Evolutionary conservation across 257 asterid genomes (phyloP).

Genomic region (Salvia hispanica): DNA sequence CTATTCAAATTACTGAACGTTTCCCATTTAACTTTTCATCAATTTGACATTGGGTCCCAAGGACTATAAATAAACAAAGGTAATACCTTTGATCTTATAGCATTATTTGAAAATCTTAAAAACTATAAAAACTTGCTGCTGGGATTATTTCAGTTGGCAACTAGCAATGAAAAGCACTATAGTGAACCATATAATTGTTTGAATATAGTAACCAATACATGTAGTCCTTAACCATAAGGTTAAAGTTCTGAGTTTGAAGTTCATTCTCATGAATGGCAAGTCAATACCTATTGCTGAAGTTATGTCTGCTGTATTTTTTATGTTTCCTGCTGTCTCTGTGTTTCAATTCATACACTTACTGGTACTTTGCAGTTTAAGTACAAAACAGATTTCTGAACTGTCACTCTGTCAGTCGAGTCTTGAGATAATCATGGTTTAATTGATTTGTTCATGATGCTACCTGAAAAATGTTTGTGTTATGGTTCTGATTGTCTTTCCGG

Average conservation of each 20-base stretch:
- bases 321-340: not conserved
- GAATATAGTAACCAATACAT: not conserved
- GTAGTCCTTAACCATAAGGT: not conserved
- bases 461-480: not conserved
- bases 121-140: conserved; percentile 2
- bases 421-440: not conserved
- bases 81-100: conserved; percentile 3
- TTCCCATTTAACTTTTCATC: not conserved
- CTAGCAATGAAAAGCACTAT: not conserved
- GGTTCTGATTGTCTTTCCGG: not conserved
- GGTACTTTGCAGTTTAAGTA: not conserved
- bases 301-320: not conserved
- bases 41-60: not conserved
- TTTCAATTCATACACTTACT: not conserved
- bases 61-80: not conserved
- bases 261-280: not conserved
- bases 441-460: not conserved
- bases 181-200: not conserved
- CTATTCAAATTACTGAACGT: not conserved
- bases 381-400: not conserved
- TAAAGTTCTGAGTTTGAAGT: not conserved
- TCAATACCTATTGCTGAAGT: not conserved
- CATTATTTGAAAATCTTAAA: conserved; percentile 7
- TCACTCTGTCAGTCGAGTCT: not conserved
- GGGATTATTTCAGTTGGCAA: not conserved